Base-by-base conservation (phyloP, 129 eudicot species). In the Arctium lappa region DNA sequence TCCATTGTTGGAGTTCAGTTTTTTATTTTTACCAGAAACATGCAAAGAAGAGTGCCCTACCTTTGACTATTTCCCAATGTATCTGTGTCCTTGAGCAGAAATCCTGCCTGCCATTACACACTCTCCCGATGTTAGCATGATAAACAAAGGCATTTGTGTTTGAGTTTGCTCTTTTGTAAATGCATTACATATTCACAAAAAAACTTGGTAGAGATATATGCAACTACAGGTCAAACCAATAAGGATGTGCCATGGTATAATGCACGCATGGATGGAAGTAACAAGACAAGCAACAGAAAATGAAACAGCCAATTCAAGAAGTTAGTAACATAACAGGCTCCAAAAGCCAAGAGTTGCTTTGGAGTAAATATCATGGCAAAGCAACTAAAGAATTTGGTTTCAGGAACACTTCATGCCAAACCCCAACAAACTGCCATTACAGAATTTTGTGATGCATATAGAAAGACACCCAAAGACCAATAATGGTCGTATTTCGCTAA, bases 51-150 rank as follows among this genome's bases (percentile, higher is more conserved):
- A 27, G 33, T 5, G 22, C 12, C 8, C 46, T 82, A 91, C 95
- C 92, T 80, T 48, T 75, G 84, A 53, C 76, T 83, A 10, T 77
- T 62, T 33, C 76, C 78, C 37, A 89, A 60, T 8, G 33, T 63
- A 29, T 82, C 79, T 37, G 8, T 63, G 74, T 74, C 89, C 72
- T 39, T 86, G 72, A 91, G 81, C 80, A 91, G 72, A 31, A 84
- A 69, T 81, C 89, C 91, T 9, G 95, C 36, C 95, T 91, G 91
- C 69, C 77, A 74, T 7, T 37, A 50, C 85, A 75, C 72, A 79
- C 40, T 73, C 74, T 42, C 16, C 6, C 2, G 65, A 53, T 34
- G 72, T 83, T 76, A 70, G 65, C 30, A 75, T 56, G 27, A 39
- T 34, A 32, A 15, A 18, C 31, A 22, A 34, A 68, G 63, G 62